A percentile compares a stretch with the other conserved stretches of the same genome.
phyloP scores from a whole-genome alignment of 1,139 yeast genomes.

The Geotrichum siamense region DNA sequence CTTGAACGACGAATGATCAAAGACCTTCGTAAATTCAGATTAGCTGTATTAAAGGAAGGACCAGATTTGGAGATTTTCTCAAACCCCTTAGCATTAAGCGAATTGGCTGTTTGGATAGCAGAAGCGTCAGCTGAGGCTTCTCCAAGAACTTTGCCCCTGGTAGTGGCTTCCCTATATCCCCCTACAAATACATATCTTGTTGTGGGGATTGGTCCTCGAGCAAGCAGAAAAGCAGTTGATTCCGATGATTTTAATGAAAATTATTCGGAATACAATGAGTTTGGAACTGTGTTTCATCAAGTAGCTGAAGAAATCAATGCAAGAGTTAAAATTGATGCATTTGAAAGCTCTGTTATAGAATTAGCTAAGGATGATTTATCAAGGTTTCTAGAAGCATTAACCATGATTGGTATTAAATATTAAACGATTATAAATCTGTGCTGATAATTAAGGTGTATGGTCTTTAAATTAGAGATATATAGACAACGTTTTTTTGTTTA shows the following conservation, averaged over 20 bases:
- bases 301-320: conserved; percentile 81
- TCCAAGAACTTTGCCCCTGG: conserved; percentile 64
- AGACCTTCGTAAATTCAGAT: conserved; percentile 69
- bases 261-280: conserved; percentile 52
- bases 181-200: conserved; percentile 75
- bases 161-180: conserved; percentile 76
- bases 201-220: conserved; percentile 81
- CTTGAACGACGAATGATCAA: conserved; percentile 76
- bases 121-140: conserved; percentile 85
- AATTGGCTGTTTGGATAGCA: conserved; percentile 84
- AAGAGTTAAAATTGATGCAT: conserved; percentile 83
- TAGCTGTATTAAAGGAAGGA: conserved; percentile 85
- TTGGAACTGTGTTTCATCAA: conserved; percentile 85
- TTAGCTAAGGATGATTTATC: conserved; percentile 79
- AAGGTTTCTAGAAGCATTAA: conserved; percentile 76
- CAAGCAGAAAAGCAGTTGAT: conserved; percentile 44
- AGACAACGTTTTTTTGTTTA: too few relatives aligned
- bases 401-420: conserved; percentile 30
- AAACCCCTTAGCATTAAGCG: conserved; percentile 77
- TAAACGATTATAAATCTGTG: too few relatives aligned
- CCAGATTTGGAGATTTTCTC: conserved; percentile 72
- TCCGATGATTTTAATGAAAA: conserved; percentile 26
- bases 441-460: too few relatives aligned
- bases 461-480: too few relatives aligned
- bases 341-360: conserved; percentile 90